A percentile compares a stretch with the other conserved stretches of the same genome.
Evolutionary conservation across 208 protist species (phyloP).

Genomic region (Chromosphaera perkinsii): DNA sequence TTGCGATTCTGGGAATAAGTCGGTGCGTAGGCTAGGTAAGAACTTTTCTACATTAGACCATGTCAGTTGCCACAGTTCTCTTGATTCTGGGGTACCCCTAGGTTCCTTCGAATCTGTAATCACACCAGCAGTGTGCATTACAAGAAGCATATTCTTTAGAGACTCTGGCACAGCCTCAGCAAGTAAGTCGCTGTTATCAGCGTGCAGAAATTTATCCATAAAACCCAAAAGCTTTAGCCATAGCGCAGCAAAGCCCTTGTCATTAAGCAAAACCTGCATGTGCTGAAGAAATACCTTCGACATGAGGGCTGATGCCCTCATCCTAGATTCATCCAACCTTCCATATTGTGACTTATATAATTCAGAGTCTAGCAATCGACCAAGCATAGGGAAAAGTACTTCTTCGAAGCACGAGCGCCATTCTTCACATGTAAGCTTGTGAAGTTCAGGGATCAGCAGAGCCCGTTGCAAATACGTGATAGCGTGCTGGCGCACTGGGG

Average conservation of each 20-base stretch:
- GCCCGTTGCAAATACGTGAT: conserved; percentile 6
- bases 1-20: conserved; percentile 17
- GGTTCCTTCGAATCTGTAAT: conserved; percentile 8
- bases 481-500: background rate
- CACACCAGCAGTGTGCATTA: conserved; percentile 45
- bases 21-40: conserved; percentile 2
- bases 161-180: conserved; percentile 57
- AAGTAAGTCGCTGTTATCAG: conserved; percentile 23
- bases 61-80: conserved; percentile 4
- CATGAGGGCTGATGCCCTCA: conserved; percentile 8
- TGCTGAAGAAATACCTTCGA: conserved; percentile 20
- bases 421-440: conserved; percentile 3
- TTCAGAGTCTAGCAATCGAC: background rate
- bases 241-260: background rate
- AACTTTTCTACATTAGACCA: conserved; percentile 3
- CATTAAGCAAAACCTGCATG: background rate
- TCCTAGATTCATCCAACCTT: conserved; percentile 9
- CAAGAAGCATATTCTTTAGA: conserved; percentile 62
- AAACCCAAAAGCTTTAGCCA: conserved; percentile 4
- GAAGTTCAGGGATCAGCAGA: conserved; percentile 1
- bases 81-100: conserved; percentile 2
- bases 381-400: conserved; percentile 17
- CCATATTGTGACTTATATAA: background rate
- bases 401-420: background rate
- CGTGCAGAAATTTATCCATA: conserved; percentile 13